Evolutionary conservation across 805 yeast species (phyloP), one percentile per base, ranked within the genome.

Genomic region (Zygotorulaspora danielsina): DNA sequence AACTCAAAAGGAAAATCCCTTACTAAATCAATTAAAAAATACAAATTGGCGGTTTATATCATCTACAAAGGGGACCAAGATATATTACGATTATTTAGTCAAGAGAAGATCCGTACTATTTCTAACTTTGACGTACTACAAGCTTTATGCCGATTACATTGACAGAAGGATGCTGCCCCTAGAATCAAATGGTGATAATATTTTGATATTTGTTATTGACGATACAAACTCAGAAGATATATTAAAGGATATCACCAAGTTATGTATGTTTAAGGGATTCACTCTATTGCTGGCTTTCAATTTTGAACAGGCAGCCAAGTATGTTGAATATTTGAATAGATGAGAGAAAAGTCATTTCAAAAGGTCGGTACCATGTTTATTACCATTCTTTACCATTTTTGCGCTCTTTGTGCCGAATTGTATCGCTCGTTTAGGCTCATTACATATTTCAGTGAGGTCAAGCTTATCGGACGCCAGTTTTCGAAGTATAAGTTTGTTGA

Each of bases 371-470:
- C 97, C 97, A 52, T 79, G 82, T 28, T 75, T 69, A 50, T 78
- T 82, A 3, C 89, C 81, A 31, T 82, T 76, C 1, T 90, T 90
- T 3, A 78, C 71, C 81, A 93, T 78, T 61, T 90, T 94, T 1
- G 99, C 98, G 56, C 95, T 82, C 47, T 84, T 80, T 0, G 97
- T 85, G 0, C 99, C 99, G 61, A 93, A 93, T 57, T 93, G 98
- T 44, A 93, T 88, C 0, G 99, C 99, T 33, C 99, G 70, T 57
- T 93, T 93, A 1, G 83, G 77, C 55, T 93, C 97, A 16, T 69
- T 66, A 12, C 78, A 65, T 0, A 88, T 93, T 58, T 70, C 72
- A 0, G 47, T 57, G 22, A 86, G 56, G 0, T 72, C 73, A 13
- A 81, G 48, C 0, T 51, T 57, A 0, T 47, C 48, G 11, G 31